phyloP scores from a whole-genome alignment of 1,284 basidiomycete genomes.

The Malassezia restricta region DNA sequence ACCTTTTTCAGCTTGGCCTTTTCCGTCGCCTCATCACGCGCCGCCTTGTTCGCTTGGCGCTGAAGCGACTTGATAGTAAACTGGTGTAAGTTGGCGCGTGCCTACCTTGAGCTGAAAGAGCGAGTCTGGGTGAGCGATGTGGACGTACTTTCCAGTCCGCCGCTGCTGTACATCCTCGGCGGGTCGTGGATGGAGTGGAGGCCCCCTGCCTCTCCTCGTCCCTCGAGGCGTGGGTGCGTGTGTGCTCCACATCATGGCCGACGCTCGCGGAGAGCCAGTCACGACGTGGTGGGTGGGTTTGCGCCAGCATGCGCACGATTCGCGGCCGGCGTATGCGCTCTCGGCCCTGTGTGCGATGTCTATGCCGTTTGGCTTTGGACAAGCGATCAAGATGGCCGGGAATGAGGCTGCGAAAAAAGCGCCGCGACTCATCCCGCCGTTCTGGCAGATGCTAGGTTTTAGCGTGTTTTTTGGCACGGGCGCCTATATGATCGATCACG shows the following conservation, averaged over 20 bases:
- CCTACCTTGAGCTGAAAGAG: constrained; percentile 43
- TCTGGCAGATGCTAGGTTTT: constrained; percentile 36
- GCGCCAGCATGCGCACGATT: constrained; percentile 18
- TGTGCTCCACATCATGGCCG: not conserved
- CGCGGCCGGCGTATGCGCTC: constrained; percentile 23
- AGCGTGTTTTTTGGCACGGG: constrained; percentile 27
- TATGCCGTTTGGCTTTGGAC: constrained; percentile 28
- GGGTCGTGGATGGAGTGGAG: not conserved
- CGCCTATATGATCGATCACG: constrained; percentile 39
- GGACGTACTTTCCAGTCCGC: constrained; percentile 29
- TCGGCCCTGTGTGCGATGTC: constrained; percentile 24
- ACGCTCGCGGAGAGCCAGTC: too few relatives aligned
- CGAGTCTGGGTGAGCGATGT: constrained; percentile 22
- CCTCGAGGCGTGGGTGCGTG: not conserved
- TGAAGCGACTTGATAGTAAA: constrained; percentile 46
- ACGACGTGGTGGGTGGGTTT: not conserved
- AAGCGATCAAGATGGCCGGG: constrained; percentile 19
- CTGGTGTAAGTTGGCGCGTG: not conserved
- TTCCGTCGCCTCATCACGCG: constrained; percentile 39
- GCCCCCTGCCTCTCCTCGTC: not conserved
- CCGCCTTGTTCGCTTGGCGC: constrained; percentile 40
- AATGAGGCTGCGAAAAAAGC: constrained; percentile 17
- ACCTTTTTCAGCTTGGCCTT: constrained; percentile 45
- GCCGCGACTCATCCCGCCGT: constrained; percentile 27
- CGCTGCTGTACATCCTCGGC: constrained; percentile 14